Evolutionary conservation across 257 asterid genomes (phyloP).

Genomic region (Euphrasia confusa): DNA sequence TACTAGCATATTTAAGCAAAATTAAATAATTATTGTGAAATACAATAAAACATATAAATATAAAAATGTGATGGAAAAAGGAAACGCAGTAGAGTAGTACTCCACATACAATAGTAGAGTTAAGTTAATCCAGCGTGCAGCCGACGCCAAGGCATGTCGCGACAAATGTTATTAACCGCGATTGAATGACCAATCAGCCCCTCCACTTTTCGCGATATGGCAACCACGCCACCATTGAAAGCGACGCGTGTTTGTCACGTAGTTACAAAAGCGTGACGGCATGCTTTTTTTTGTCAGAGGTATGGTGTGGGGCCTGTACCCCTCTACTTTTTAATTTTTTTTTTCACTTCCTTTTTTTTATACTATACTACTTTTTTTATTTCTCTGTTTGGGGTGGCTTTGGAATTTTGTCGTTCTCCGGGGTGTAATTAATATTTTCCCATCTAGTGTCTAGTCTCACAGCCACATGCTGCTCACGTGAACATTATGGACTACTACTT

Average conservation of each 20-base stretch:
- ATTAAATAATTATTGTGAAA: too few relatives aligned
- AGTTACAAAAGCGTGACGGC: conserved; percentile 32
- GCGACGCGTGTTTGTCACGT: conserved; percentile 34
- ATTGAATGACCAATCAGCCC: conserved; percentile 20
- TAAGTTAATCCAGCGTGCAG: conserved; percentile 29
- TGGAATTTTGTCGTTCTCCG: conserved; percentile 24
- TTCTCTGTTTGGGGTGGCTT: neutral
- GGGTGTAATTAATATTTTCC: conserved; percentile 16
- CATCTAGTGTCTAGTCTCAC: neutral
- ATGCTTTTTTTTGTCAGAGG: conserved; percentile 23
- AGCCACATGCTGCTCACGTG: conserved; percentile 21
- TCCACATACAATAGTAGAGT: too few relatives aligned
- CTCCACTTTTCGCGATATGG: neutral
- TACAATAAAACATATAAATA: too few relatives aligned
- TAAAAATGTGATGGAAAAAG: neutral
- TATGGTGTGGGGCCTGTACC: conserved; percentile 1
- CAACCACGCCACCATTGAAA: conserved; percentile 9
- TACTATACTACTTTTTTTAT: neutral
- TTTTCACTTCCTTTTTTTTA: neutral
- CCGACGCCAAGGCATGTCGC: conserved; percentile 32
- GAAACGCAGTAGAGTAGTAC: neutral
- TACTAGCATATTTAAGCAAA: too few relatives aligned
- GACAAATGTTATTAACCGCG: conserved; percentile 9
- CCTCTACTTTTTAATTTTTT: neutral
- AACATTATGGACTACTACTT: too few relatives aligned